A percentile compares a stretch with the other conserved stretches of the same genome.
Conservation (phyloP, 2,329 filamentous ascomycete genomes). For the Bipolaris gigantea region DNA sequence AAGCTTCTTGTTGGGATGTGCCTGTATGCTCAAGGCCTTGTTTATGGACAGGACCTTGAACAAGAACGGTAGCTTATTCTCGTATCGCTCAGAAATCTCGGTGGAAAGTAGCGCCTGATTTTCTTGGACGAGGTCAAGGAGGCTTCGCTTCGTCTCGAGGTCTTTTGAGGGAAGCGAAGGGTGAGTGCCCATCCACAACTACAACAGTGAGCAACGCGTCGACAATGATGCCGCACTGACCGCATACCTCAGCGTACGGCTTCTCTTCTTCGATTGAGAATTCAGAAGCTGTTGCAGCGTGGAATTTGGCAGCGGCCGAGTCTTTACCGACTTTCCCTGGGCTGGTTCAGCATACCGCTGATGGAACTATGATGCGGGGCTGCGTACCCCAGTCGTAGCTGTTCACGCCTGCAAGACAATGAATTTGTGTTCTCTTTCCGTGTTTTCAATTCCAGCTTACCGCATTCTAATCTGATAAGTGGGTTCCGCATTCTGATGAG, state of each 20-base stretch:
- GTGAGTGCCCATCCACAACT: slow-evolving; percentile 99
- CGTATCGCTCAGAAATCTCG: slow-evolving; percentile 73
- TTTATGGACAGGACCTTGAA: slow-evolving; percentile 97
- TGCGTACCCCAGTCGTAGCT: slow-evolving; percentile 91
- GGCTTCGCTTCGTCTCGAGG: slow-evolving; percentile 75
- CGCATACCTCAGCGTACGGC: slow-evolving; percentile 84
- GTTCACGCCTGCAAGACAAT: slow-evolving; percentile 73
- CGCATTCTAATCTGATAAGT: slow-evolving; percentile 79
- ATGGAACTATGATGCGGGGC: slow-evolving; percentile 27
- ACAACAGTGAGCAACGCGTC: slow-evolving; percentile 25
- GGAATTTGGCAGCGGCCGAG: slow-evolving; percentile 87
- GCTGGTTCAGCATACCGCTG: slow-evolving; percentile 31
- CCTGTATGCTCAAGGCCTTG: slow-evolving; percentile 96
- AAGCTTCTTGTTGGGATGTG: slow-evolving; percentile 92
- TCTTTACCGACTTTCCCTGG: slow-evolving; percentile 80
- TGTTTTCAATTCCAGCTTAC: slow-evolving; percentile 44
- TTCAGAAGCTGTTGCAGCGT: slow-evolving; percentile 77
- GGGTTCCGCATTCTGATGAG: slow-evolving; percentile 60
- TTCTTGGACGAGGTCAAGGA: slow-evolving; percentile 84
- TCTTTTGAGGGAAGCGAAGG: slow-evolving; percentile 94
- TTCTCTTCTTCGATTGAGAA: slow-evolving; percentile 82
- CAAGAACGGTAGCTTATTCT: slow-evolving; percentile 84
- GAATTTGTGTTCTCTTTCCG: slow-evolving; percentile 13
- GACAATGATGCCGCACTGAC: background rate
- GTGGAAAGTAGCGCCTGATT: slow-evolving; percentile 80